phyloP scores from a whole-genome alignment of 2,329 filamentous ascomycete genomes.

The Exophiala spinifera region DNA sequence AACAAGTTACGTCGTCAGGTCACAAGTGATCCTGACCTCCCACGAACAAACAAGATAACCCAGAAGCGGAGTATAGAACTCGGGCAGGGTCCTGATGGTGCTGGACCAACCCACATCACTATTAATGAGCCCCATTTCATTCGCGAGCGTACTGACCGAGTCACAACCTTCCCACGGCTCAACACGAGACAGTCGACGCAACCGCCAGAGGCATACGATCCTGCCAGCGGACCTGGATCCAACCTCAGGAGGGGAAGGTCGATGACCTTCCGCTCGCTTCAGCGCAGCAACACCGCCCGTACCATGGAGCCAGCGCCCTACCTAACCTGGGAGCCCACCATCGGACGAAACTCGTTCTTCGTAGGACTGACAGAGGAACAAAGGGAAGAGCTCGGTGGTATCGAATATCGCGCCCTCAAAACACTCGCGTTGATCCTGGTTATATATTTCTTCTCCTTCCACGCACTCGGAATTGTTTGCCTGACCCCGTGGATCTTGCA shows the following conservation, averaged over 20 bases:
- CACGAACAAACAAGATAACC: constrained; percentile 31
- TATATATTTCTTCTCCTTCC: constrained; percentile 79
- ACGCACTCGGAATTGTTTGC: constrained; percentile 69
- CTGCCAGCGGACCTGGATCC: constrained; percentile 9
- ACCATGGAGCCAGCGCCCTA: constrained; percentile 71
- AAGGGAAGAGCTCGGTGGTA: constrained; percentile 89
- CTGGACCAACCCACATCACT: constrained; percentile 39
- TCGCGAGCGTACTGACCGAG: constrained; percentile 33
- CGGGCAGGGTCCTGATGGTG: constrained; percentile 4
- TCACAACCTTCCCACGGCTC: constrained; percentile 21
- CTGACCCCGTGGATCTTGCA: constrained; percentile 77
- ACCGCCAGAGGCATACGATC: constrained; percentile 14
- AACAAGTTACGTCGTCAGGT: constrained; percentile 32
- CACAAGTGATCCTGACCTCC: constrained; percentile 17
- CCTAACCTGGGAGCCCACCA: constrained; percentile 87
- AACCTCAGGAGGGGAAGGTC: constrained; percentile 47
- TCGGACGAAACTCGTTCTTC: constrained; percentile 91
- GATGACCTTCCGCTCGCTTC: constrained; percentile 40
- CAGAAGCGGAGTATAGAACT: constrained; percentile 8
- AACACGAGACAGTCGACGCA: constrained; percentile 21
- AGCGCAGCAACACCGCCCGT: constrained; percentile 48
- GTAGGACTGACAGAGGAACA: constrained; percentile 84
- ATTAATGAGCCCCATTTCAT: constrained; percentile 48
- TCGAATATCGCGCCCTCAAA: constrained; percentile 91
- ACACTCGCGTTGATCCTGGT: constrained; percentile 75